Conservation (phyloP, 2,329 filamentous ascomycete genomes). For the Ilyonectria mors-panacis region DNA sequence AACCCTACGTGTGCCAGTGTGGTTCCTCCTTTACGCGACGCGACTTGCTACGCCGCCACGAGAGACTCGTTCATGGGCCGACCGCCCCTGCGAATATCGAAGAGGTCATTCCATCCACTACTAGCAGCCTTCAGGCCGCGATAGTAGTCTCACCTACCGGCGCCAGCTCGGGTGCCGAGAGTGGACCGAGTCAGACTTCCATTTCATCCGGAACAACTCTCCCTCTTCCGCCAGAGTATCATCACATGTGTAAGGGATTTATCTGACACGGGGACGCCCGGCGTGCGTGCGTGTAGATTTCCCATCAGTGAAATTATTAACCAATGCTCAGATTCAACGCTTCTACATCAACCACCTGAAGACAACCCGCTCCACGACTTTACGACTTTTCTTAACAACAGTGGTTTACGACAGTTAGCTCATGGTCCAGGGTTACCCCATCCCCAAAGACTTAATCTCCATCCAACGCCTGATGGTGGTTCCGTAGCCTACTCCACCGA, state of each 20-base stretch:
- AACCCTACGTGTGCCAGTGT: background rate
- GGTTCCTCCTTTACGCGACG: background rate
- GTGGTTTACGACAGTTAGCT: background rate
- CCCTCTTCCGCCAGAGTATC: background rate
- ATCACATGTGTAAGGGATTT: background rate
- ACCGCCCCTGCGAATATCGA: background rate
- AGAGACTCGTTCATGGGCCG: background rate
- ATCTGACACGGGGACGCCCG: too few relatives aligned
- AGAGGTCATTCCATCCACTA: background rate
- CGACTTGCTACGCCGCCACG: background rate
- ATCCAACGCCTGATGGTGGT: background rate
- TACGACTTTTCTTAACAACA: background rate
- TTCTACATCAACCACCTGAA: background rate
- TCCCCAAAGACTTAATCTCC: background rate
- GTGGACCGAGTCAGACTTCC: background rate
- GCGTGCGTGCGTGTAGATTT: too few relatives aligned
- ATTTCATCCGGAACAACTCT: background rate
- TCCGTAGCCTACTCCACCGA: background rate
- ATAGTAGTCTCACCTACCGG: background rate
- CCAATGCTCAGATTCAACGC: background rate
- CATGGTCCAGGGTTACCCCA: background rate
- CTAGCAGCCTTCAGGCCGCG: background rate
- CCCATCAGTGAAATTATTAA: too few relatives aligned
- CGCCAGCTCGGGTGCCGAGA: background rate
- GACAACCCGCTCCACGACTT: background rate